Base-by-base conservation (phyloP, 192 early-diverging fungal species). In the Gigaspora rosea region DNA sequence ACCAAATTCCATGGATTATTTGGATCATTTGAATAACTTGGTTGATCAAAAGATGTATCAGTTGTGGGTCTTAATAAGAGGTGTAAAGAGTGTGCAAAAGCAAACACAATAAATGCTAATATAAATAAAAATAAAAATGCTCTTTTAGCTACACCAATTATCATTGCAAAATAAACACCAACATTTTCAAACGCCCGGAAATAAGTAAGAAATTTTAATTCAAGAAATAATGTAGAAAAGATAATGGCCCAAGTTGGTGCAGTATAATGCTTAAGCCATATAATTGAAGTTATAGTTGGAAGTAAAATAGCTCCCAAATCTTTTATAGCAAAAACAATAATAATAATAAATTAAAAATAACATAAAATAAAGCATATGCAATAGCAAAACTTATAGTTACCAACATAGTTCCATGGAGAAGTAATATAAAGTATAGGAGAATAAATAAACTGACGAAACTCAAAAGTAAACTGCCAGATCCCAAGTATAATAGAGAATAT, bases 1-100 rank as follows among this genome's bases (percentile, higher is more conserved):
- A 16, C 41, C 3, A 65, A 46, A 65, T 46, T 65, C 63, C 63
- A 65, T 13, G 63, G 63, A 46, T 65, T 65, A 65, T 65, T 65
- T 41, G 10, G 11, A 46, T 65, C 63, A 46, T 9, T 65, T 11
- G 18, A 65, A 27, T 65, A 27, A 32, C 15, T 32, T 9, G 63
- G 13, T 33, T 22, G 5, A 16, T 27, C 41, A 0, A 65, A 35
- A 33, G 63, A 65, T 27, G 18, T 27, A 13, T 18, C 63, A 18
- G 63, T 6, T 1, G 5, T 3, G 7, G 63, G 63, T 4, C 7
- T 16, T 65, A 65, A 35, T 18, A 65, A 65, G 0, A 65, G 13
- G 32, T 15, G 20, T 15, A 57, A 57, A 20, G 56, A 16, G 16
- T 57, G 56, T 57, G 56, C 56, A 57, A 57, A 57, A 46, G 20